Base-by-base conservation (phyloP, 345 rosid genomes). In the Sisymbrium irio region DNA sequence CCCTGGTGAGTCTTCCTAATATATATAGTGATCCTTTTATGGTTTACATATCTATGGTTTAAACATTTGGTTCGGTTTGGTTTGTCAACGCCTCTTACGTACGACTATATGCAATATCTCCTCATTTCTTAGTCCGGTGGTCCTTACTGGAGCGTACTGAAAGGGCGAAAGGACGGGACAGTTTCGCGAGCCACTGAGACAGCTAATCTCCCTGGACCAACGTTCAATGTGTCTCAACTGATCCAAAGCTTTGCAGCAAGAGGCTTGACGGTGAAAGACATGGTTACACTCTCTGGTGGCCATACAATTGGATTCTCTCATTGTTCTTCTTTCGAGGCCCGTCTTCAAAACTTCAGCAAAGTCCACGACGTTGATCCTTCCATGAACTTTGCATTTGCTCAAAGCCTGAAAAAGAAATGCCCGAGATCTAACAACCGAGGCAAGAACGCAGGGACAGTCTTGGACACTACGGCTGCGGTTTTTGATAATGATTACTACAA, bases 131-230 rank as follows among this genome's bases (percentile, higher is more conserved):
- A 90, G 97, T 81, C 92, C 2, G 91, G 96, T 77, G 98, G 96
- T 18, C 92, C 97, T 2, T 71, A 69, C 1, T 87, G 96, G 97
- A 72, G 69, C 44, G 90, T 86, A 8, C 81, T 79, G 0, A 90
- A 90, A 80, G 96, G 98, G 56, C 78, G 96, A 61, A 90, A 88
- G 82, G 98, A 90, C 62, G 97, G 98, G 46, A 84, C 86, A 18
- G 55, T 81, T 18, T 93, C 97, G 0, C 84, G 50, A 70, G 93
- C 93, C 42, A 80, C 63, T 9, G 95, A 88, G 25, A 90, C 97
- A 2, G 39, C 71, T 18, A 86, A 80, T 73, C 78, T 93, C 70
- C 97, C 97, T 46, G 85, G 86, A 19, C 97, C 98, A 74, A 83
- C 83, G 13, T 86, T 86, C 82, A 87, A 88, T 18, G 88, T 72